Evolutionary conservation across 1,284 basidiomycete species (phyloP), one percentile per base, ranked within the genome.

Genomic region (Cutaneotrichosporon sp.): DNA sequence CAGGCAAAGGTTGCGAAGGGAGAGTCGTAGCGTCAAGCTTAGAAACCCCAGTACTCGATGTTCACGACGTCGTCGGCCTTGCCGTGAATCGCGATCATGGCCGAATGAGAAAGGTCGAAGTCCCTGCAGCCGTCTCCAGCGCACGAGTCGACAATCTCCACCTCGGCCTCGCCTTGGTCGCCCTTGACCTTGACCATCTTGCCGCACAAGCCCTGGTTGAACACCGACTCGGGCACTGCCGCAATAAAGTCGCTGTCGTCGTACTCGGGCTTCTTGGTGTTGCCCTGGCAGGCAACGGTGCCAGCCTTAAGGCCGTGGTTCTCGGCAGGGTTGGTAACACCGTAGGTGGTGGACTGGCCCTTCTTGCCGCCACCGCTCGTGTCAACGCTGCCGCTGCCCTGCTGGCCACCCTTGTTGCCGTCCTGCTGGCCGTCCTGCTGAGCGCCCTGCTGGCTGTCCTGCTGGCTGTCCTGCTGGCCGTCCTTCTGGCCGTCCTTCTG

Each of bases 231-330:
- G 9, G 4, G 15, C 15, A 51, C 30, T 8, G 37, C 43, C 8
- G 36, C 43, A 34, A 22, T 39, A 20, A 20, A n/a, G 41, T 33
- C 35, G 20, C 8, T 9, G 47, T 51, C 21, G 21, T 4, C 15
- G 42, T 37, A 44, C 7, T 7, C 7, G 7, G 5, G 26, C n/a
- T 38, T 40, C 13, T 14, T 14, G 51, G 23, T n/a, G 14, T 21
- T 18, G 4, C 1, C 9, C 5, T 33, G 26, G 51, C 51, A 46
- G 15, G 51, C 51, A 21, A 47, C 45, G 3, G 18, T 18, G 33
- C 44, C 51, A n/a, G 38, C 20, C 14, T 15, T 20, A 18, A 38
- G 17, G 23, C 48, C 48, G 44, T 50, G 43, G 53, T 55, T 55
- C 53, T 55, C 43, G 7, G 35, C 41, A 18, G 52, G 52, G 41